These are phyloP conservation scores for Blastomyces parvus DNA, from an alignment of 2,329 filamentous ascomycete genomes.

Conservation along the genomic window DNA sequence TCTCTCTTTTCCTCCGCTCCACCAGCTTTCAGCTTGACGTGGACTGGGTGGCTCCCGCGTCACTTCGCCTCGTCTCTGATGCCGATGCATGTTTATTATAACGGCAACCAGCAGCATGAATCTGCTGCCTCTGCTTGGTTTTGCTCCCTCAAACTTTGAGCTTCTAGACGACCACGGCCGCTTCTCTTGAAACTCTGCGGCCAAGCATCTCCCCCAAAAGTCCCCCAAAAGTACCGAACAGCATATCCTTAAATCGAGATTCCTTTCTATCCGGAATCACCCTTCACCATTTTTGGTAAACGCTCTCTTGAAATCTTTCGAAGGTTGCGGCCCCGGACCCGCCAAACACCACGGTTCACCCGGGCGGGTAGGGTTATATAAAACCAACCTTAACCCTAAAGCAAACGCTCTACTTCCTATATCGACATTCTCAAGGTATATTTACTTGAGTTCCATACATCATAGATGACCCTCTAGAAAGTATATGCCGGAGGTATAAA, in stretches of 20 bases:
- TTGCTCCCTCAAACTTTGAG: conserved; percentile 1
- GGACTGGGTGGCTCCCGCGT: not conserved
- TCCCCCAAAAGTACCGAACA: not conserved
- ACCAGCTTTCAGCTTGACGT: not conserved
- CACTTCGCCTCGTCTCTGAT: not conserved
- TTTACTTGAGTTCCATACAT: not conserved
- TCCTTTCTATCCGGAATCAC: not conserved
- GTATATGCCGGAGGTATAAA: not conserved
- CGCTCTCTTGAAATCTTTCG: not conserved
- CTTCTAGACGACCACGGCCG: not conserved
- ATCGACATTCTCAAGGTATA: not conserved
- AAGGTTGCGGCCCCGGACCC: not conserved
- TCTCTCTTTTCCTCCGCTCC: not conserved
- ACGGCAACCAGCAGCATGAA: not conserved
- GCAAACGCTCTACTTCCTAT: not conserved
- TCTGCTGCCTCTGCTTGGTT: not conserved
- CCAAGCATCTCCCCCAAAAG: not conserved
- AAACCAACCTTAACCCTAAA: not conserved
- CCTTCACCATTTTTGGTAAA: conserved; percentile 1
- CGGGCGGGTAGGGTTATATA: not conserved
- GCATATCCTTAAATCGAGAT: conserved; percentile 1
- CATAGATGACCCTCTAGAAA: not conserved
- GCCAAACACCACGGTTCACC: not conserved
- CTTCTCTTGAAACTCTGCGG: not conserved
- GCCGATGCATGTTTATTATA: not conserved